A percentile compares a stretch with the other conserved stretches of the same genome.
These are phyloP conservation scores for Kazachstania kunashirensis DNA, from an alignment of 805 yeast genomes.

Conservation along the genomic window DNA sequence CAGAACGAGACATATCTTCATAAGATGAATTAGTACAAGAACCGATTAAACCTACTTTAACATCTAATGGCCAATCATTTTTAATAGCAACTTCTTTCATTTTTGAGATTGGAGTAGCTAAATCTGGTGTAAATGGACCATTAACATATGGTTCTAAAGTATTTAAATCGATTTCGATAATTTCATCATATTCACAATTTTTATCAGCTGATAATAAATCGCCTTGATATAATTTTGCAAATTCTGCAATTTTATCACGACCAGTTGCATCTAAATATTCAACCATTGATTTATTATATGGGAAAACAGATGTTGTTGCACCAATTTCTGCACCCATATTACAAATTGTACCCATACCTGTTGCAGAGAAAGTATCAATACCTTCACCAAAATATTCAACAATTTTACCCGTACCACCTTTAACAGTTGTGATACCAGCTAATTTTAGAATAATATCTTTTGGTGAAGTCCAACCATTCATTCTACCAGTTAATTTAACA, in stretches of 20 bases:
- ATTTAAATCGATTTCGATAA: constrained; percentile 80
- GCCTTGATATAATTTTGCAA: constrained; percentile 61
- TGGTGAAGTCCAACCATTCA: constrained; percentile 95
- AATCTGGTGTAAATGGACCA: constrained; percentile 98
- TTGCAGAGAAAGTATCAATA: constrained; percentile 83
- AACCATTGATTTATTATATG: constrained; percentile 83
- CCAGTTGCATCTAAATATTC: constrained; percentile 80
- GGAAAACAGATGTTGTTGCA: constrained; percentile 96
- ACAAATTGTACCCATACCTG: constrained; percentile 99
- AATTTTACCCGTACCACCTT: constrained; percentile 96
- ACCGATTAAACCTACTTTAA: constrained; percentile 92
- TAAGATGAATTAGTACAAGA: constrained; percentile 98
- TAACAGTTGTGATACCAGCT: constrained; percentile 90
- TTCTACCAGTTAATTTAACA: constrained; percentile 84
- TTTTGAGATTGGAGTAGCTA: constrained; percentile 88
- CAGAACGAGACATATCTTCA: constrained; percentile 97
- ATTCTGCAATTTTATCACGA: constrained; percentile 75
- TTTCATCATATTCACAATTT: constrained; percentile 89
- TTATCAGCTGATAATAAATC: constrained; percentile 75
- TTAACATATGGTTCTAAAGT: constrained; percentile 91
- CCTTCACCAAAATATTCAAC: constrained; percentile 97
- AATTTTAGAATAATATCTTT: constrained; percentile 88
- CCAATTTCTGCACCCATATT: constrained; percentile 99
- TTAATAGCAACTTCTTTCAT: constrained; percentile 73
- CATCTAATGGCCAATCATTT: constrained; percentile 87